Conservation (phyloP, 805 yeast genomes). For the Ogataea saltuana region DNA sequence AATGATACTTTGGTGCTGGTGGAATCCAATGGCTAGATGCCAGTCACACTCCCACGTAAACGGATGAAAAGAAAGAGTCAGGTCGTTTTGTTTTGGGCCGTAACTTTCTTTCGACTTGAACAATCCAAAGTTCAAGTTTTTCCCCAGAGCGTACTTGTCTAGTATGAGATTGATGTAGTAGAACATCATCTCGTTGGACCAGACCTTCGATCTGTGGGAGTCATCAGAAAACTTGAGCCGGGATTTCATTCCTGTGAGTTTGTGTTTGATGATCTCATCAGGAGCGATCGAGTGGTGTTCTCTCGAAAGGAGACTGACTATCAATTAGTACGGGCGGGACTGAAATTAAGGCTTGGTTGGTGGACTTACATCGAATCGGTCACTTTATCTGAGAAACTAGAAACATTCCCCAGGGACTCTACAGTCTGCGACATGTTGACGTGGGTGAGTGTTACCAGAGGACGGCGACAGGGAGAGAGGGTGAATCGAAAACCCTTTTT, state of each 20-base stretch:
- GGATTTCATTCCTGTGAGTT: constrained; percentile 29
- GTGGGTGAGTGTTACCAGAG: too few species aligned
- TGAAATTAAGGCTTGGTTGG: neutral
- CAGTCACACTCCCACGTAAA: constrained; percentile 34
- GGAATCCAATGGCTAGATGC: constrained; percentile 37
- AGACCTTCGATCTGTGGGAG: constrained; percentile 29
- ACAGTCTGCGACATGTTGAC: too few species aligned
- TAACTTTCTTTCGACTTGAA: constrained; percentile 25
- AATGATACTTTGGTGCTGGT: constrained; percentile 26
- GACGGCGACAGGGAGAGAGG: too few species aligned
- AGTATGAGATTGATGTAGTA: constrained; percentile 32
- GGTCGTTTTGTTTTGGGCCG: constrained; percentile 29
- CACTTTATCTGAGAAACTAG: too few species aligned
- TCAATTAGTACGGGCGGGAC: neutral
- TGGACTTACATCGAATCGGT: constrained; percentile 25
- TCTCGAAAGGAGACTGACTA: constrained; percentile 22
- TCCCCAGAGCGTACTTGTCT: constrained; percentile 25
- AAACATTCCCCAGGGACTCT: too few species aligned
- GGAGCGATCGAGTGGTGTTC: constrained; percentile 29
- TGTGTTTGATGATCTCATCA: constrained; percentile 27
- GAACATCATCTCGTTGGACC: constrained; percentile 34
- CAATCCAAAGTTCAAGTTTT: constrained; percentile 21
- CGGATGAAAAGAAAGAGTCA: constrained; percentile 34
- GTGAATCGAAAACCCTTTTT: too few species aligned
- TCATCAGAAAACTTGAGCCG: constrained; percentile 30